Percentiles rank a stretch among this genome's conserved stretches.
Conservation (phyloP, 441 rosid genomes). For the Arabidopsis hybrid region DNA sequence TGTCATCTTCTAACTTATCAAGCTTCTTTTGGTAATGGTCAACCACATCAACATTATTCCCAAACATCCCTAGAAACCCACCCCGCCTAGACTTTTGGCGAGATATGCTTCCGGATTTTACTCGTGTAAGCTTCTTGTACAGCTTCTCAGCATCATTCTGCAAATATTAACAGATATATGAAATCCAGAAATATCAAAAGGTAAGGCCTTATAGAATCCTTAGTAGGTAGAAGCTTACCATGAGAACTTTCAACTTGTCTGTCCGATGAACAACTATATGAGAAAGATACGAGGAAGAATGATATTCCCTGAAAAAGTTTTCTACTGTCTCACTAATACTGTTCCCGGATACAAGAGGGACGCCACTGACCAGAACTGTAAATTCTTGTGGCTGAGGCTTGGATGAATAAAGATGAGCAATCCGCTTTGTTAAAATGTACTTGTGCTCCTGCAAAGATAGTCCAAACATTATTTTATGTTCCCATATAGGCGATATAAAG, state of each 20-base stretch:
- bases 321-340: conserved; percentile 74
- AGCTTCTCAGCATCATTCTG: conserved; percentile 78
- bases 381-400: conserved; percentile 83
- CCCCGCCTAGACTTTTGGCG: conserved; percentile 54
- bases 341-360: conserved; percentile 64
- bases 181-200: conserved; percentile 23
- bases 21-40: conserved; percentile 66
- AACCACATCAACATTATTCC: conserved; percentile 56
- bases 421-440: conserved; percentile 70
- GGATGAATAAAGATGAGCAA: conserved; percentile 70
- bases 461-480: conserved; percentile 15
- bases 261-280: conserved; percentile 70
- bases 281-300: conserved; percentile 84
- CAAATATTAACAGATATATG: conserved; percentile 1
- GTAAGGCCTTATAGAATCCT: conserved; percentile 11
- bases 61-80: conserved; percentile 78
- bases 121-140: conserved; percentile 59
- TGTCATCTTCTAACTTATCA: conserved; percentile 66
- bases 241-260: conserved; percentile 67
- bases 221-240: conserved; percentile 49
- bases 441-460: conserved; percentile 68
- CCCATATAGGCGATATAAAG: conserved; percentile 14
- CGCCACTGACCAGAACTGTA: conserved; percentile 75
- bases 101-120: conserved; percentile 52
- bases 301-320: conserved; percentile 77